A percentile compares a stretch with the other conserved stretches of the same genome.
phyloP scores from a whole-genome alignment of 345 rosid species.

The Eucalyptus marginata region DNA sequence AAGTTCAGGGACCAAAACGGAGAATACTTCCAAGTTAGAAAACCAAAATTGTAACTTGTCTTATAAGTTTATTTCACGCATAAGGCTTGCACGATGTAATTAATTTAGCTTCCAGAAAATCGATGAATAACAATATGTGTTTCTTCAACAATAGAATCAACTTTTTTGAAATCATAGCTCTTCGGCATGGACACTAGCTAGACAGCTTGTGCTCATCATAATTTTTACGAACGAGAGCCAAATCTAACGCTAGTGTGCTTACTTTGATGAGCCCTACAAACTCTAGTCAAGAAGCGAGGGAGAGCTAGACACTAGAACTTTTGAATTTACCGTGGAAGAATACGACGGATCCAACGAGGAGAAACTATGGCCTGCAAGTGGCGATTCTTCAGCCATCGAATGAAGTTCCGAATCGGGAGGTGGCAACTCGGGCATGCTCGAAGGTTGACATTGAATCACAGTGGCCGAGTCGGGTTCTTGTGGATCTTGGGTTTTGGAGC shows the following conservation, averaged over 20 bases:
- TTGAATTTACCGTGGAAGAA: neutral
- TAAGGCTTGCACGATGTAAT: neutral
- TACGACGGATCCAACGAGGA: neutral
- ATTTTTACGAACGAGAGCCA: neutral
- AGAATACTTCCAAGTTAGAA: neutral
- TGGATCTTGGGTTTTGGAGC: neutral
- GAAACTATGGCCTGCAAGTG: neutral
- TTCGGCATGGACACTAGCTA: neutral
- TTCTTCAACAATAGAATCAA: neutral
- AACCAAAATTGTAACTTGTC: neutral
- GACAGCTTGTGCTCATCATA: neutral
- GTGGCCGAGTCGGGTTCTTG: neutral
- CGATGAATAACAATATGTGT: neutral
- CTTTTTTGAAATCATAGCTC: neutral
- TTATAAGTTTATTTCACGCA: neutral
- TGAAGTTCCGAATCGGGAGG: neutral
- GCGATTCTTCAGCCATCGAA: neutral
- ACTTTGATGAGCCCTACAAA: neutral
- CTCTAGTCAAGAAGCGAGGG: neutral
- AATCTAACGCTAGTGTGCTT: neutral
- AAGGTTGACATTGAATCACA: neutral
- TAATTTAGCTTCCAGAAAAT: neutral
- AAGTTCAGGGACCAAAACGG: neutral
- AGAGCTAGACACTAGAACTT: neutral
- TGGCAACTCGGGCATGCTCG: neutral